These are phyloP conservation scores for Pseudomonodictys pantanalensis DNA, from an alignment of 495 filamentous ascomycete species.

Conservation along the genomic window DNA sequence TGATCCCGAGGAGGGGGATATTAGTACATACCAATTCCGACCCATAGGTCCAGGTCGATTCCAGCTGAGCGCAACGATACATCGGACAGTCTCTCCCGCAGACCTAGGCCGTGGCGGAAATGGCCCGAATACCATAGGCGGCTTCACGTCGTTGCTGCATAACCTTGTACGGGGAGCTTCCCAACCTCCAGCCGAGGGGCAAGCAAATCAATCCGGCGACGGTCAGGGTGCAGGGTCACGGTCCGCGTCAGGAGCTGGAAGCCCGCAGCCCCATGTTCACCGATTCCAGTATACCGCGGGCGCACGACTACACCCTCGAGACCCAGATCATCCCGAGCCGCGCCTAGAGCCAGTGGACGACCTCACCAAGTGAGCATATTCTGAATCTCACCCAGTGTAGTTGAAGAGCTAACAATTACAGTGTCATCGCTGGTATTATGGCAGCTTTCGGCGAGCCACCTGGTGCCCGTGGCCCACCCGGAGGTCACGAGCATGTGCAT, in stretches of 20 bases:
- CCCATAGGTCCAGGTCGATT: constrained; percentile 41
- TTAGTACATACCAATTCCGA: constrained; percentile 40
- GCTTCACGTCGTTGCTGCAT: constrained; percentile 24
- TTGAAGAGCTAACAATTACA: constrained; percentile 5
- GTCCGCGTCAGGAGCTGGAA: constrained; percentile 9
- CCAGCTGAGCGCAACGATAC: constrained; percentile 37
- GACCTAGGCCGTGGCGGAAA: constrained; percentile 23
- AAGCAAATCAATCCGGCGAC: too few species aligned
- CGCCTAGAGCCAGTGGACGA: constrained; percentile 31
- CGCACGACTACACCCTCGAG: constrained; percentile 35
- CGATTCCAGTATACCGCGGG: constrained; percentile 23
- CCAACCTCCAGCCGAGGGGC: not conserved
- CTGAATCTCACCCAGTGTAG: not conserved
- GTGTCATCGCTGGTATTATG: constrained; percentile 19
- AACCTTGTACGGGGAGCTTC: constrained; percentile 14
- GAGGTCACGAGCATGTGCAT: not conserved
- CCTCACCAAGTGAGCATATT: constrained; percentile 24
- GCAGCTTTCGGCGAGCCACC: constrained; percentile 18
- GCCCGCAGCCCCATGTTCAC: constrained; percentile 7
- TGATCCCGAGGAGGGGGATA: constrained; percentile 45
- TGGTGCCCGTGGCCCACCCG: not conserved
- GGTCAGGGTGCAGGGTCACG: not conserved
- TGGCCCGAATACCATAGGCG: constrained; percentile 10
- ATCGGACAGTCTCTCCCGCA: constrained; percentile 31
- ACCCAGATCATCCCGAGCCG: constrained; percentile 35